Evolutionary conservation across 495 filamentous ascomycete genomes (phyloP).

Genomic region (Aspergillus carlsbadensis): DNA sequence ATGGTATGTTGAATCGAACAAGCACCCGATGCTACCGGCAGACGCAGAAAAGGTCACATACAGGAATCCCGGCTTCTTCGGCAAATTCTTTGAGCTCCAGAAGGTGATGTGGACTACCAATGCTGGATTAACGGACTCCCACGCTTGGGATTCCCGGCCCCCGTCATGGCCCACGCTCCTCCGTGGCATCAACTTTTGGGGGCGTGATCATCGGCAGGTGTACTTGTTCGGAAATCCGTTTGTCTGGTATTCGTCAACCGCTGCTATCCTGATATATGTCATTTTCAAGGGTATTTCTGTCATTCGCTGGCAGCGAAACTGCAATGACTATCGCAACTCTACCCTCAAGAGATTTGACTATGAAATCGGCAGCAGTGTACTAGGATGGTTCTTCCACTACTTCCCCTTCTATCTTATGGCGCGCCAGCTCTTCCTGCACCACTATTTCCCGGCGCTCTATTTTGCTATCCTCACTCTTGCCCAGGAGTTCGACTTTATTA

Average conservation of each 20-base stretch:
- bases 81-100: conserved; percentile 99
- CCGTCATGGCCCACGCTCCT: conserved; percentile 89
- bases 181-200: conserved; percentile 99
- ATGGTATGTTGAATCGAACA: conserved; percentile 93
- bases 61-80: conserved; percentile 89
- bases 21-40: conserved; percentile 69
- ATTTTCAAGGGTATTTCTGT: conserved; percentile 84
- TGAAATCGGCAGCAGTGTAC: conserved; percentile 83
- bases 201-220: conserved; percentile 87
- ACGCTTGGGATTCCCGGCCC: conserved; percentile 96
- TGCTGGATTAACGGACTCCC: conserved; percentile 91
- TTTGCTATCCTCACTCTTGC: conserved; percentile 88
- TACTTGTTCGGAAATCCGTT: conserved; percentile 95
- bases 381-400: conserved; percentile 96
- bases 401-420: conserved; percentile 98
- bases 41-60: conserved; percentile 94
- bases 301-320: conserved; percentile 92
- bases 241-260: conserved; percentile 89
- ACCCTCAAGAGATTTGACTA: conserved; percentile 97
- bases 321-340: conserved; percentile 74
- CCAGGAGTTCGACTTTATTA: conserved; percentile 83
- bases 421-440: conserved; percentile 94
- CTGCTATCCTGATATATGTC: conserved; percentile 74
- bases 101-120: conserved; percentile 99
- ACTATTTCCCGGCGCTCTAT: conserved; percentile 95